Conservation (phyloP, 2,329 filamentous ascomycete species). For the Claviceps cyperi region DNA sequence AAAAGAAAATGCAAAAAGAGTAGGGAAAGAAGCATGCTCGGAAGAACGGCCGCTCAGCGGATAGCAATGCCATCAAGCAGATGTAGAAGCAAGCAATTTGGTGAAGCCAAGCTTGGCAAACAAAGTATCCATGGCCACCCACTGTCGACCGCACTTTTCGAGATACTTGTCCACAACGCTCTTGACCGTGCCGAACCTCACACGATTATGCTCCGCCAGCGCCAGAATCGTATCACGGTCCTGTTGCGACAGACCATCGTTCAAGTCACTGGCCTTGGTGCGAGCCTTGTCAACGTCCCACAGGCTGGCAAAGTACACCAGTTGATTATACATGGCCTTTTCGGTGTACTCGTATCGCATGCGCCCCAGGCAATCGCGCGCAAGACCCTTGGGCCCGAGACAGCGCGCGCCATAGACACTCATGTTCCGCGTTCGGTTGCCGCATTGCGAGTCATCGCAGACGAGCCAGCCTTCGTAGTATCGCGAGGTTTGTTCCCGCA, state of each 20-base stretch:
- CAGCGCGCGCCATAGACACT: constrained; percentile 85
- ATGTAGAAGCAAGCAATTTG: constrained; percentile 13
- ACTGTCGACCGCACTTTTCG: constrained; percentile 79
- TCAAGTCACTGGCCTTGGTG: constrained; percentile 30
- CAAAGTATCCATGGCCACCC: constrained; percentile 84
- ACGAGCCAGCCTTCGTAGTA: constrained; percentile 92
- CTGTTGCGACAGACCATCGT: constrained; percentile 27
- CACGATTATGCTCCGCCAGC: constrained; percentile 69
- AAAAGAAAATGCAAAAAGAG: background rate
- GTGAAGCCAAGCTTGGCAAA: constrained; percentile 55
- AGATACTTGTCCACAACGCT: constrained; percentile 69
- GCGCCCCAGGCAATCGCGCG: constrained; percentile 66
- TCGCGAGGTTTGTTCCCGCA: constrained; percentile 60
- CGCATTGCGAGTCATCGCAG: constrained; percentile 81
- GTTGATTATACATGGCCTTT: constrained; percentile 86
- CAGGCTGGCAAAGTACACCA: constrained; percentile 70
- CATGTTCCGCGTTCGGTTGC: constrained; percentile 77
- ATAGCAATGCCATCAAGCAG: background rate
- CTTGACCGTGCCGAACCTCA: constrained; percentile 62
- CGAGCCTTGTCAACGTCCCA: constrained; percentile 84
- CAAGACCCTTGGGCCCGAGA: constrained; percentile 73
- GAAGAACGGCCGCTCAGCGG: background rate
- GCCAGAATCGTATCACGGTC: constrained; percentile 52
- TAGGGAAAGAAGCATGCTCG: background rate
- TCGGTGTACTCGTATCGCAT: constrained; percentile 85